Conservation (phyloP, 164 flowering plant species). For the Kingdonia uniflora region DNA sequence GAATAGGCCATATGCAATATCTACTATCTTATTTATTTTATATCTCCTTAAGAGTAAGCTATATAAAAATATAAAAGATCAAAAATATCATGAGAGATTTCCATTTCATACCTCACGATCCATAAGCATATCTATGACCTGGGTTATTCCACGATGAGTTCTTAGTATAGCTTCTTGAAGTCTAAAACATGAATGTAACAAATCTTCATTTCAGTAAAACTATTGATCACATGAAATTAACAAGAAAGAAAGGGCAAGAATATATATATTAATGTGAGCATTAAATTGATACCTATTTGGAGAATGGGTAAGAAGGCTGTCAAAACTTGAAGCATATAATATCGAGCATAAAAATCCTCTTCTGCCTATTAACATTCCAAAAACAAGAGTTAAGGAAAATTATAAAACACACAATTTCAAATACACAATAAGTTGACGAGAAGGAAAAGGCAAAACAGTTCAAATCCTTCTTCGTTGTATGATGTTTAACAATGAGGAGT, state of each 20-base stretch:
- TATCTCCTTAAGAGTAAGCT: not conserved
- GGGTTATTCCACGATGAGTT: slow-evolving; percentile 92
- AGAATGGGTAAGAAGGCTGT: slow-evolving; percentile 89
- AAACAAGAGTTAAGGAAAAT: slow-evolving; percentile 5
- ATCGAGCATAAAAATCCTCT: slow-evolving; percentile 93
- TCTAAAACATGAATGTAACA: slow-evolving; percentile 41
- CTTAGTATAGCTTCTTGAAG: slow-evolving; percentile 92
- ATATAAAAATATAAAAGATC: not conserved
- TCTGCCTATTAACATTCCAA: slow-evolving; percentile 48
- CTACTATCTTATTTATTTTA: no score
- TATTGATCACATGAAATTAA: no score
- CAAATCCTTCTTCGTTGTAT: no score
- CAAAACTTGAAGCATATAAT: slow-evolving; percentile 88
- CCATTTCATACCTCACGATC: slow-evolving; percentile 77
- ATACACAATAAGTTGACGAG: not conserved
- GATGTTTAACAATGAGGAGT: no score
- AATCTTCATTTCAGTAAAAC: not conserved
- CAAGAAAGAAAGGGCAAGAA: no score
- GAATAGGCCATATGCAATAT: no score
- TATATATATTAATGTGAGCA: not conserved
- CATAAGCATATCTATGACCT: slow-evolving; percentile 98
- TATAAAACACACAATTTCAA: slow-evolving; percentile 2
- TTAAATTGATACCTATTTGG: slow-evolving; percentile 46
- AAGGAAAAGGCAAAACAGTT: no score
- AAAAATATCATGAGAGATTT: slow-evolving; percentile 3